Percentiles rank a stretch among this genome's conserved stretches.
Conservation (phyloP, 495 filamentous ascomycete species). For the Clohesyomyces aquaticus region DNA sequence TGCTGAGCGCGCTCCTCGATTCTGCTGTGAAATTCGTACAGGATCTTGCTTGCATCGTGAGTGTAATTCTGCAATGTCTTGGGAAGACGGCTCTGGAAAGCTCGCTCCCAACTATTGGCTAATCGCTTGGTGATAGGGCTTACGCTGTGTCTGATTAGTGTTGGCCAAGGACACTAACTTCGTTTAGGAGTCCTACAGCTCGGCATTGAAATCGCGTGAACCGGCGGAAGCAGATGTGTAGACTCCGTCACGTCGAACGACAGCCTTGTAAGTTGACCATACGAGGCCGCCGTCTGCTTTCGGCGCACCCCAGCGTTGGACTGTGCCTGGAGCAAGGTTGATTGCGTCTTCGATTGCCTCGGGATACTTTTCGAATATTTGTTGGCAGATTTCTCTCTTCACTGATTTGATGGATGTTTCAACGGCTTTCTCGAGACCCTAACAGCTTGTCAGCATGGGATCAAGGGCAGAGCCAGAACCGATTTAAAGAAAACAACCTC, state of each 20-base stretch:
- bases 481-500: no score
- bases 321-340: slow-evolving; percentile 41
- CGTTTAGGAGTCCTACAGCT: slow-evolving; percentile 42
- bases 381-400: slow-evolving; percentile 48
- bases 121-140: slow-evolving; percentile 60
- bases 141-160: slow-evolving; percentile 31
- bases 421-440: slow-evolving; percentile 48
- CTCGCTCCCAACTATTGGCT: slow-evolving; percentile 60
- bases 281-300: slow-evolving; percentile 53
- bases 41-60: slow-evolving; percentile 27
- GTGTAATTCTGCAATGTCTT: slow-evolving; percentile 44
- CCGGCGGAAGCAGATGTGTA: slow-evolving; percentile 42
- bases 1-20: slow-evolving; percentile 48
- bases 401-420: slow-evolving; percentile 47
- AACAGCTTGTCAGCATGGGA: slow-evolving; percentile 1
- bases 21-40: slow-evolving; percentile 52
- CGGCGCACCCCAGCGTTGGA: slow-evolving; percentile 54
- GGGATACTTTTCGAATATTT: slow-evolving; percentile 54
- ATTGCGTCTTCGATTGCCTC: slow-evolving; percentile 21
- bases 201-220: slow-evolving; percentile 56
- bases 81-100: slow-evolving; percentile 56
- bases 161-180: no score
- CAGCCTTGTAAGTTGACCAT: slow-evolving; percentile 67
- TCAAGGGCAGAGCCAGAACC: no score
- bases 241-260: slow-evolving; percentile 56